Evolutionary conservation across 2,329 filamentous ascomycete genomes (phyloP).

Genomic region (Triangularia verruculosa): DNA sequence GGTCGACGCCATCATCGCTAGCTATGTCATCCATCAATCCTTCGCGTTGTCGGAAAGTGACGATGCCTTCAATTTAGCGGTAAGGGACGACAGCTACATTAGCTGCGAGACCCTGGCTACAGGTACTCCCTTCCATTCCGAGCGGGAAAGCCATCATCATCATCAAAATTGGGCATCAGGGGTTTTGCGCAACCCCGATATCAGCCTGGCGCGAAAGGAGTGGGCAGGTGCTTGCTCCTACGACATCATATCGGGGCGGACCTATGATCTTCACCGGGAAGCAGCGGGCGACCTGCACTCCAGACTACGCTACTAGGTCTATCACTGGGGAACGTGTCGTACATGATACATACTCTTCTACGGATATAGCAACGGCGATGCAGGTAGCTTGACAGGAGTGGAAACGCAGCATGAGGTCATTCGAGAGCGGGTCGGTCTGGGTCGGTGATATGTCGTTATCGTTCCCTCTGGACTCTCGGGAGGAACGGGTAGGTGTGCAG

Average conservation of each 20-base stretch:
- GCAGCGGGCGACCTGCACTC: background rate
- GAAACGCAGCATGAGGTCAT: slow-evolving; percentile 16
- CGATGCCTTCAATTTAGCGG: background rate
- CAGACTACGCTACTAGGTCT: too few relatives aligned
- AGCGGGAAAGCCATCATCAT: background rate
- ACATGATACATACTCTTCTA: background rate
- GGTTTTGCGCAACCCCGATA: background rate
- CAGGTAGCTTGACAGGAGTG: background rate
- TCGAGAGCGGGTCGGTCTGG: background rate
- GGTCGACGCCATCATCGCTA: background rate
- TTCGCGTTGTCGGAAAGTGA: background rate
- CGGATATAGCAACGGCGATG: slow-evolving; percentile 1
- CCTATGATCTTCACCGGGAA: background rate
- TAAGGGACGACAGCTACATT: background rate
- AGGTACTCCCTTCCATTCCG: background rate
- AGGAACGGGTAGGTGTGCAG: background rate
- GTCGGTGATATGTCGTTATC: background rate
- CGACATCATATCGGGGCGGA: background rate
- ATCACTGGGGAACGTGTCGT: background rate
- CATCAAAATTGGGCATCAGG: background rate
- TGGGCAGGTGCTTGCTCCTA: background rate
- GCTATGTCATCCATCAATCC: background rate
- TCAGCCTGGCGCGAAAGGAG: background rate
- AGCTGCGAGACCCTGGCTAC: background rate
- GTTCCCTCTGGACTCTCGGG: background rate